Evolutionary conservation across 768 basidiomycete genomes (phyloP).

Genomic region (Suillus plorans): DNA sequence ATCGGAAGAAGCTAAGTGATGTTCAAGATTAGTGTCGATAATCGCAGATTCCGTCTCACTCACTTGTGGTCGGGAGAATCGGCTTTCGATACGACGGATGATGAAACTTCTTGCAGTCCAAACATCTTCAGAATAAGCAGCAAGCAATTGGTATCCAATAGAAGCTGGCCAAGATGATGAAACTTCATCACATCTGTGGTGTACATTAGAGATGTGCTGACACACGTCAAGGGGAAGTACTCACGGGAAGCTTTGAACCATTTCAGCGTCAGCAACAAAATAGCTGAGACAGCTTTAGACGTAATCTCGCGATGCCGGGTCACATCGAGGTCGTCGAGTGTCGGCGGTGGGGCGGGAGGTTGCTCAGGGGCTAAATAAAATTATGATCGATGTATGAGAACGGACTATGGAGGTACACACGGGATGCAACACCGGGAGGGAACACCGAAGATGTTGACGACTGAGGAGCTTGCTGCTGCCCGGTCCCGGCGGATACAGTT

Average conservation of each 20-base stretch:
- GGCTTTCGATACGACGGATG: conserved; percentile 81
- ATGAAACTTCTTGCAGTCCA: conserved; percentile 88
- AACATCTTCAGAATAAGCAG: conserved; percentile 97
- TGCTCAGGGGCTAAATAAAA: conserved; percentile 55
- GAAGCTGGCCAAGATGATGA: conserved; percentile 92
- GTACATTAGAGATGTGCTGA: conserved; percentile 1
- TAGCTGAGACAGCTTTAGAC: conserved; percentile 95
- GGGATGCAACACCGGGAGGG: conserved; percentile 67
- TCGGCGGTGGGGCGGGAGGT: conserved; percentile 63
- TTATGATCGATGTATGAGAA: conserved; percentile 3
- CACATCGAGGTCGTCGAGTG: conserved; percentile 89
- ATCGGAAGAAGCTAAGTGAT: conserved; percentile 85
- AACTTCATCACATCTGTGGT: conserved; percentile 93
- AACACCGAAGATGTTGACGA: conserved; percentile 70
- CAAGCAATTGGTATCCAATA: conserved; percentile 94
- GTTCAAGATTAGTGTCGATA: conserved; percentile 3
- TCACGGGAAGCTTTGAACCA: conserved; percentile 99
- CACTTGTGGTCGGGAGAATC: conserved; percentile 88
- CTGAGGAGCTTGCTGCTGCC: conserved; percentile 54
- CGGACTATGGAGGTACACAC: conserved; percentile 36
- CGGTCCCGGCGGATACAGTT: conserved; percentile 81
- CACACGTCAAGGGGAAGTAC: conserved; percentile 30
- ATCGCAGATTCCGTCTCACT: conserved; percentile 18
- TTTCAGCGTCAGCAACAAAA: conserved; percentile 84
- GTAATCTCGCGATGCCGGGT: conserved; percentile 96